Percentiles rank a stretch among this genome's conserved stretches.
Evolutionary conservation across 2,329 filamentous ascomycete genomes (phyloP).

Genomic region (Fusarium piperis): DNA sequence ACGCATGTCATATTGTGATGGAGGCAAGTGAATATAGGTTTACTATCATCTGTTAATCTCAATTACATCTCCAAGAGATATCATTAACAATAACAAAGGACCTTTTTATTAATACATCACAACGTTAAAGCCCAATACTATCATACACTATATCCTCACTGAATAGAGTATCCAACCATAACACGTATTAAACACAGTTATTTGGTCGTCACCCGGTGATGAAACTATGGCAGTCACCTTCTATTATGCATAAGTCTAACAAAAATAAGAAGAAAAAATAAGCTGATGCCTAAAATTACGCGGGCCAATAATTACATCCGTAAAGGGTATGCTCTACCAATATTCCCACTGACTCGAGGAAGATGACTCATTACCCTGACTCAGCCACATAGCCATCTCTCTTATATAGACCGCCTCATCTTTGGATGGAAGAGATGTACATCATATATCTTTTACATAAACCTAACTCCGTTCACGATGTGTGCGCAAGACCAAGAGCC

Average conservation of each 20-base stretch:
- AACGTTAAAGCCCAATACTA: no score
- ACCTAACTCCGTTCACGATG: not conserved
- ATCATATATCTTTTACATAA: not conserved
- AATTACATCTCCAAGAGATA: no score
- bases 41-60: no score
- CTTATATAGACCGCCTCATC: not conserved
- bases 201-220: not conserved
- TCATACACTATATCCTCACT: no score
- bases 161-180: no score
- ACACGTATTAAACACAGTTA: no score
- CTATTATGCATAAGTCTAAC: not conserved
- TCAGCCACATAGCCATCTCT: not conserved
- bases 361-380: not conserved
- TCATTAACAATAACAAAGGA: no score
- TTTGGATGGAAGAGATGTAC: not conserved
- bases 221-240: not conserved
- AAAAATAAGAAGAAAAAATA: not conserved
- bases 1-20: no score
- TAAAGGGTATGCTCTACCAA: not conserved
- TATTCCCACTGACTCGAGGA: not conserved
- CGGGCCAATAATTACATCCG: not conserved
- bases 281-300: not conserved
- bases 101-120: no score
- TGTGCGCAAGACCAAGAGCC: constrained; percentile 19
- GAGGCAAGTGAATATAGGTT: no score